Percentiles rank a stretch among this genome's conserved stretches.
phyloP scores from a whole-genome alignment of 768 basidiomycete genomes.

The Russula sp. region DNA sequence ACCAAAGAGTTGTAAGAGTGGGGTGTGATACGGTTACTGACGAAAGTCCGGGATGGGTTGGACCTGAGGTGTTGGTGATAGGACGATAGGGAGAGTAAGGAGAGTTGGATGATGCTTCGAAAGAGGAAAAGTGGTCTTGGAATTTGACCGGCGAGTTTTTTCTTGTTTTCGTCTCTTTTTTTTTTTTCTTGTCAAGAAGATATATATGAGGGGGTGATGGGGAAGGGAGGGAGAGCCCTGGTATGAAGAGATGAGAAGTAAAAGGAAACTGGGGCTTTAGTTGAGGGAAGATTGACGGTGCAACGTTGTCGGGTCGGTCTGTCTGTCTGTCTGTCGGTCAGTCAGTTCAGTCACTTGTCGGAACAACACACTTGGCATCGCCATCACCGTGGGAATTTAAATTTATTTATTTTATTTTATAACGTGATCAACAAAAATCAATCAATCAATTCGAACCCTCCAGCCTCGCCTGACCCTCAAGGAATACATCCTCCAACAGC shows the following conservation, averaged over 20 bases:
- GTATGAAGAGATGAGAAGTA: background rate
- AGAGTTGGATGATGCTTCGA: conserved; percentile 13
- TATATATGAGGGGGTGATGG: background rate
- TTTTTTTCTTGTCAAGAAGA: conserved; percentile 1
- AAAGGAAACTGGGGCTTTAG: background rate
- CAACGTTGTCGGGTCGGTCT: conserved; percentile 19
- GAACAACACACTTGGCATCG: too few species aligned
- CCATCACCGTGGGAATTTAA: conserved; percentile 21
- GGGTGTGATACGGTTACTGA: background rate
- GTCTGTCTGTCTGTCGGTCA: background rate
- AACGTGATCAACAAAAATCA: background rate
- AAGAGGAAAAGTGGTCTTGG: conserved; percentile 7
- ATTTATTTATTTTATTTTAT: background rate
- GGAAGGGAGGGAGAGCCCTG: background rate
- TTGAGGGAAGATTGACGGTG: conserved; percentile 4
- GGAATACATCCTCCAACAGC: conserved; percentile 50
- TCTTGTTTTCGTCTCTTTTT: background rate
- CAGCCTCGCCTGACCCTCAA: conserved; percentile 26
- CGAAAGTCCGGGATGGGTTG: background rate
- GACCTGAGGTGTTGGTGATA: conserved; percentile 1
- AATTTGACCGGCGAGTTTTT: conserved; percentile 4
- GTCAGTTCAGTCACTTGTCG: background rate
- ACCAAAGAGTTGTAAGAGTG: background rate
- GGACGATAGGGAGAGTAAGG: conserved; percentile 17
- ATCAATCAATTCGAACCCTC: background rate